Percentiles rank a stretch among this genome's conserved stretches.
Evolutionary conservation across 2,329 filamentous ascomycete genomes (phyloP).

Genomic region (Fusarium torreyae): DNA sequence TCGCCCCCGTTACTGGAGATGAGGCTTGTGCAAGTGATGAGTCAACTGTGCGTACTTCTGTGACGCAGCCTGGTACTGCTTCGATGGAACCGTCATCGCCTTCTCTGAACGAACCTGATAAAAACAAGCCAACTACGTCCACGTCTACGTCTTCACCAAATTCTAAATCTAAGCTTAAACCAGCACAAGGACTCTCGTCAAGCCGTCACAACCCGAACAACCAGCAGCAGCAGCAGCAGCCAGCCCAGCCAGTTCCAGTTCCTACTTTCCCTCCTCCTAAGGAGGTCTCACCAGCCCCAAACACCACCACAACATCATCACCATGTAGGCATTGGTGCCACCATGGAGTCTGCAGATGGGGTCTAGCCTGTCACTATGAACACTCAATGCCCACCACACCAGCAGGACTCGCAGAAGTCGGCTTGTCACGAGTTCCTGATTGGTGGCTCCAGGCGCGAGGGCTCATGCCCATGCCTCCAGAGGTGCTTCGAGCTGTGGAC

Average conservation of each 20-base stretch:
- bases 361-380: conserved; percentile 58
- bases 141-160: not conserved
- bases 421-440: conserved; percentile 58
- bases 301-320: conserved; percentile 9
- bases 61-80: not conserved
- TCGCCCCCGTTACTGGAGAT: conserved; percentile 20
- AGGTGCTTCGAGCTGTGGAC: conserved; percentile 8
- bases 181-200: conserved; percentile 30
- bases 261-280: not conserved
- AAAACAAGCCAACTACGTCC: not conserved
- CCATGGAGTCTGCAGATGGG: conserved; percentile 64
- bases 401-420: conserved; percentile 59
- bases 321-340: conserved; percentile 64
- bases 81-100: not conserved
- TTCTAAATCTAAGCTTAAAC: conserved; percentile 6
- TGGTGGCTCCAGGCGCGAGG: conserved; percentile 59
- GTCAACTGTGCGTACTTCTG: conserved; percentile 3
- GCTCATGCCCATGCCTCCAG: conserved; percentile 31
- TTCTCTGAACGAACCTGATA: not conserved
- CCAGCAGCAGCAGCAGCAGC: conserved; percentile 11
- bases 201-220: conserved; percentile 40
- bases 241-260: not conserved
- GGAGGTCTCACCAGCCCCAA: not conserved
- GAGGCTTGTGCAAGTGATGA: conserved; percentile 8
- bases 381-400: conserved; percentile 64